Base-by-base conservation (phyloP, 1,284 basidiomycete genomes). In the Sporisorium reilianum region DNA sequence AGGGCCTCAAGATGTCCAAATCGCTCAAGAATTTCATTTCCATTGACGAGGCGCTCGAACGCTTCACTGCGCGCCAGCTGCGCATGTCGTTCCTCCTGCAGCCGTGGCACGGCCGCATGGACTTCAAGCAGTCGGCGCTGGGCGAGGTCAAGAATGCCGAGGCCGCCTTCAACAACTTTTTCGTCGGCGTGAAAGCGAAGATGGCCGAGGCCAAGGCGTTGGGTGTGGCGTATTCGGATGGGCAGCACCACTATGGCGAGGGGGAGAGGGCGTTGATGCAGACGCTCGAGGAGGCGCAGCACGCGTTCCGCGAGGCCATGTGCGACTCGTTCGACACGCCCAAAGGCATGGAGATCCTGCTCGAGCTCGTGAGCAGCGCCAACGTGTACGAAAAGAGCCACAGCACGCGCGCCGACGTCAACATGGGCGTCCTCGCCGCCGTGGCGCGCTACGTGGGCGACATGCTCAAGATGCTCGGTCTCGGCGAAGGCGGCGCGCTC, bases 11-110 rank as follows among this genome's bases (percentile, higher is more conserved):
- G 86, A 99, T 99, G 97, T 95, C 93, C 87, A 99, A 99, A 86
- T 97, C 94, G 9, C 87, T 99, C 65, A 99, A 99, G 86, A 99
- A 99, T 85, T 99, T 99, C 82, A 98, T 99, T 82, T 97, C 96
- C 8, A 97, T 99, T 78, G 93, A 97, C 81, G 94, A 98, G 86
- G 95, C 97, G n/a, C 86, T 99, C 18, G 87, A 90, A 82, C 91
- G 89, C 81, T 93, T 93, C 85, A 89, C 92, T 2, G 89, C 97
- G 5, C 89, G 97, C 12, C 96, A 99, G 85, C 87, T 99, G 26
- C 91, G 97, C n/a, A 88, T 99, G 4, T 93, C 94, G 0, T 99
- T 99, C 88, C 87, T 99, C 81, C 90, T 91, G 8, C 94, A 96
- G 83, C 87, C 91, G 22, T 99, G 97, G 97, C 94, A 92, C 83